Conservation (phyloP, 148 eudicot species). For the Cornus florida region DNA sequence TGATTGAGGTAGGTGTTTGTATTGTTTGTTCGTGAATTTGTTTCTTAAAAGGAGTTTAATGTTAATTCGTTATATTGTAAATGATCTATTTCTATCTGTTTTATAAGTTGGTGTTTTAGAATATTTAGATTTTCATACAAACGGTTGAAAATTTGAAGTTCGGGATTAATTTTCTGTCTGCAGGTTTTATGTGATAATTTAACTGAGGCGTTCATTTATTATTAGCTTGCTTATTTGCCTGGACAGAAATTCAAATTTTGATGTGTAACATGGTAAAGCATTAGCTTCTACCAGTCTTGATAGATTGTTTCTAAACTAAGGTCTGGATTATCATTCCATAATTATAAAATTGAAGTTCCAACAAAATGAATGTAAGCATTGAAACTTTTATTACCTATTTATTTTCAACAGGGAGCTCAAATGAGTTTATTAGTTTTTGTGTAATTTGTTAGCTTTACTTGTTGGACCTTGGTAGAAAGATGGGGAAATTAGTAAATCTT, state of each 20-base stretch:
- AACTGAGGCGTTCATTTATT: too few species aligned
- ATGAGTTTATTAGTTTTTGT: background rate
- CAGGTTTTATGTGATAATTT: background rate
- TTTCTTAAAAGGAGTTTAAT: background rate
- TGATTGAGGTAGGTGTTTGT: background rate
- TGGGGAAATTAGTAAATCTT: background rate
- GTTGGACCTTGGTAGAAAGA: background rate
- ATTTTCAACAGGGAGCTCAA: background rate
- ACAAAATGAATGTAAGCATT: background rate
- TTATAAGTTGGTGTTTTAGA: background rate
- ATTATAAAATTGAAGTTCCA: background rate
- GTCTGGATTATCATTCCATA: background rate
- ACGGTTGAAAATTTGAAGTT: background rate
- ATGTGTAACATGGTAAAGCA: too few species aligned
- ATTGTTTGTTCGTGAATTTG: background rate
- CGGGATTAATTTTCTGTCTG: background rate
- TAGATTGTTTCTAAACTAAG: background rate
- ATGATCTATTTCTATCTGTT: background rate
- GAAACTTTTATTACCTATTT: too few species aligned
- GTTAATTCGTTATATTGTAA: too few species aligned
- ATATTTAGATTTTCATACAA: background rate
- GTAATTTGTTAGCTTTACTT: background rate
- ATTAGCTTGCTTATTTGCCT: background rate
- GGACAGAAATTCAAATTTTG: background rate
- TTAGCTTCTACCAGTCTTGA: background rate